phyloP scores from a whole-genome alignment of 345 rosid species.

The Eucalyptus globulus region DNA sequence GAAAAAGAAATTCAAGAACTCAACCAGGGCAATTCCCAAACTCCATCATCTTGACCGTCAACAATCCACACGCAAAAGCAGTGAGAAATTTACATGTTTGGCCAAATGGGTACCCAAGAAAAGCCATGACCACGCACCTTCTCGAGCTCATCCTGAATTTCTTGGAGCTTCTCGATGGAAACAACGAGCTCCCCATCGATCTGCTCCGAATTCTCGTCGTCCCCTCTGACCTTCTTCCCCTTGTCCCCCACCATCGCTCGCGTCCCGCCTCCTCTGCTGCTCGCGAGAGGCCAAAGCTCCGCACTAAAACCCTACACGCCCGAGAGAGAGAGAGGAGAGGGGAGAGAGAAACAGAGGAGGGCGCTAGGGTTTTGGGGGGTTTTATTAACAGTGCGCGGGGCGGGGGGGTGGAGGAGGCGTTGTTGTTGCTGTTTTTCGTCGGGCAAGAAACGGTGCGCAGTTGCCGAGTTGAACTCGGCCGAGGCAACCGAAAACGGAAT shows the following conservation, averaged over 20 bases:
- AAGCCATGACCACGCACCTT: slow-evolving; percentile 25
- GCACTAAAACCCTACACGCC: neutral
- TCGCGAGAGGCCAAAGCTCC: neutral
- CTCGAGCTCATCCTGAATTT: slow-evolving; percentile 94
- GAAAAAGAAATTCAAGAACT: neutral
- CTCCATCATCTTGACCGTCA: neutral
- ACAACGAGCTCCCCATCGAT: slow-evolving; percentile 71
- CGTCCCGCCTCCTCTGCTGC: neutral
- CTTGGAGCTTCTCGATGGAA: slow-evolving; percentile 92
- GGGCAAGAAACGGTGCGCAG: neutral
- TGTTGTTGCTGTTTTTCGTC: no score
- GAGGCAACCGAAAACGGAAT: neutral
- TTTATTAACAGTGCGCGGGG: neutral
- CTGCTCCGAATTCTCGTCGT: slow-evolving; percentile 56
- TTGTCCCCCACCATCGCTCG: slow-evolving; percentile 64
- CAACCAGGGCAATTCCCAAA: neutral
- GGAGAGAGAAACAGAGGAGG: neutral
- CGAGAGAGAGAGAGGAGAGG: neutral
- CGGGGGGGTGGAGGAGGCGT: no score
- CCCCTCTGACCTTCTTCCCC: slow-evolving; percentile 71
- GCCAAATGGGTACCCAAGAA: neutral
- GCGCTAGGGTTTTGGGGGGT: slow-evolving; percentile 68
- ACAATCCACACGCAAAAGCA: neutral
- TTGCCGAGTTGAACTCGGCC: neutral
- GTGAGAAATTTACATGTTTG: no score